Evolutionary conservation across 2,329 filamentous ascomycete species (phyloP).

Genomic region (Helminthosporium solani): DNA sequence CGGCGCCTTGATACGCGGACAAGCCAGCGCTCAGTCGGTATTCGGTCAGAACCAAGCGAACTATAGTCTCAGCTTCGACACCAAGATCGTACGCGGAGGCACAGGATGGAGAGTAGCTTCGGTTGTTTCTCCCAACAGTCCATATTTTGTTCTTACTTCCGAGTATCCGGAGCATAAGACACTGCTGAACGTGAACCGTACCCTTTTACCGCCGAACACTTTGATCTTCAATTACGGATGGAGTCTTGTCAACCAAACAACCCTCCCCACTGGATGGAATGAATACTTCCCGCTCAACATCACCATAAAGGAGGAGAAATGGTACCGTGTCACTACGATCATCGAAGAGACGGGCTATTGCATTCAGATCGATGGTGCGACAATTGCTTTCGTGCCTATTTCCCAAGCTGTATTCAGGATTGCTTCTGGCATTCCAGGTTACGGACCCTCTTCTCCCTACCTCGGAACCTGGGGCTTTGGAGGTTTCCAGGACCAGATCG

Average conservation of each 20-base stretch:
- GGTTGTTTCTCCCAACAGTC: constrained; percentile 15
- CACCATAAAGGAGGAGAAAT: constrained; percentile 34
- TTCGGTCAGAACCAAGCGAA: constrained; percentile 25
- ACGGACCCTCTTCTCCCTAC: constrained; percentile 9
- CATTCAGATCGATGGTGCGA: constrained; percentile 27
- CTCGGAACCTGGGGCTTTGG: constrained; percentile 44
- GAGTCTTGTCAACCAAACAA: constrained; percentile 42
- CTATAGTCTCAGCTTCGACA: constrained; percentile 43
- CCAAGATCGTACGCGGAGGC: constrained; percentile 43
- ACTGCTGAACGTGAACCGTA: constrained; percentile 40
- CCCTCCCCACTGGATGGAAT: constrained; percentile 15
- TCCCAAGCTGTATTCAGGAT: not conserved
- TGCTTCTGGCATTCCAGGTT: not conserved
- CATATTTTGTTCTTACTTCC: constrained; percentile 26
- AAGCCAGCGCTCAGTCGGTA: constrained; percentile 29
- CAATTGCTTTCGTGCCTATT: constrained; percentile 19
- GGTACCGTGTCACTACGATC: constrained; percentile 43
- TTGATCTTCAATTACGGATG: constrained; percentile 40
- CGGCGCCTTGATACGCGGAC: constrained; percentile 41
- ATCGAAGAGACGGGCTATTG: constrained; percentile 30
- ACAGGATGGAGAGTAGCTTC: constrained; percentile 42
- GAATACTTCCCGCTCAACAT: constrained; percentile 7
- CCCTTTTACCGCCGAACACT: constrained; percentile 39
- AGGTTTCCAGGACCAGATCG: constrained; percentile 43
- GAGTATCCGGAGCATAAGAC: constrained; percentile 15